phyloP scores from a whole-genome alignment of 2,329 filamentous ascomycete species.

The Penicillium sp. region DNA sequence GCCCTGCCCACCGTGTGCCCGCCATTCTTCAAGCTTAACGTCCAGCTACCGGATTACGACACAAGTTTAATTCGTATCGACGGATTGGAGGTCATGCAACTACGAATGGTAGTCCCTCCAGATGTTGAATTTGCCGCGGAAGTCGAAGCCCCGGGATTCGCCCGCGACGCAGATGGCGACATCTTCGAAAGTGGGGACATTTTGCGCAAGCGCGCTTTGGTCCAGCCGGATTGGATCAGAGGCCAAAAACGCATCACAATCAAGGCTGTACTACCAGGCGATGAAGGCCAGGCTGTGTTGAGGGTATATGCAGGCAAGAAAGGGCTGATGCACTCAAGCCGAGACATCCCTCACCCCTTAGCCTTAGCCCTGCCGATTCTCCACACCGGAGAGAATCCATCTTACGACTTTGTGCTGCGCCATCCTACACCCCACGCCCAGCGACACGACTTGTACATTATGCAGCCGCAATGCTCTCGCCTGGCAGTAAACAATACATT shows the following conservation, averaged over 20 bases:
- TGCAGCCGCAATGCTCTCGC: conserved; percentile 87
- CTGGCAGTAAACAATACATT: conserved; percentile 96
- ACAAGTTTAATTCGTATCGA: conserved; percentile 83
- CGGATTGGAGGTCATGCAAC: conserved; percentile 86
- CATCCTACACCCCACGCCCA: conserved; percentile 98
- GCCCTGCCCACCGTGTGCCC: conserved; percentile 84
- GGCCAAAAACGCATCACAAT: conserved; percentile 89
- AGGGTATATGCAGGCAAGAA: conserved; percentile 93
- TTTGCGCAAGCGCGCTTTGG: conserved; percentile 78
- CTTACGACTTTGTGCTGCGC: conserved; percentile 87
- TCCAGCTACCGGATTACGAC: conserved; percentile 86
- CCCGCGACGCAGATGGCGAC: conserved; percentile 83
- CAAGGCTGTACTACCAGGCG: conserved; percentile 86
- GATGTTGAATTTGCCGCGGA: conserved; percentile 92
- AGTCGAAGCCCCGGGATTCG: conserved; percentile 79
- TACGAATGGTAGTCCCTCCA: conserved; percentile 81
- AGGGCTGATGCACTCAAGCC: conserved; percentile 95
- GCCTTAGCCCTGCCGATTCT: conserved; percentile 86
- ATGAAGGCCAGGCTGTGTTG: conserved; percentile 82
- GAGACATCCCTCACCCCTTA: conserved; percentile 89
- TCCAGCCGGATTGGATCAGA: conserved; percentile 86
- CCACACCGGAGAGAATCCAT: conserved; percentile 87
- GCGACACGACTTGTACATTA: conserved; percentile 92
- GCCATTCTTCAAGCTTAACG: conserved; percentile 76
- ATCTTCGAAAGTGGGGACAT: conserved; percentile 88